Conservation (phyloP, 192 early-diverging fungal genomes). For the Rhizoclosmatium globosum region DNA sequence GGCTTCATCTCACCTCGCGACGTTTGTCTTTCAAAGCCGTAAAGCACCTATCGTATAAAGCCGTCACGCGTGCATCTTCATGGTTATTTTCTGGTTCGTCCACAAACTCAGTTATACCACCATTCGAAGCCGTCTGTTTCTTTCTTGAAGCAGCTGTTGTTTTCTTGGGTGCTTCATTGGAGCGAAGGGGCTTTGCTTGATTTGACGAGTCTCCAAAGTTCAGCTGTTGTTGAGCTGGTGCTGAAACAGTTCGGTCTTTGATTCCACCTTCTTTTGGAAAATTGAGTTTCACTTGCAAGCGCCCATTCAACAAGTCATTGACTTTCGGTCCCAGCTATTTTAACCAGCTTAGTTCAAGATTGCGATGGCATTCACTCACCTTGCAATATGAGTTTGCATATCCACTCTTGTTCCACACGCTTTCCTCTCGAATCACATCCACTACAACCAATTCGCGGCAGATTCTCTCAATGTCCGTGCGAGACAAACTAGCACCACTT, state of each 20-base stretch:
- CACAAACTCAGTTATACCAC: not conserved
- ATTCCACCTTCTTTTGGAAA: constrained; percentile 30
- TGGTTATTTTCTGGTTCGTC: not conserved
- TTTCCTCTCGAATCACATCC: constrained; percentile 70
- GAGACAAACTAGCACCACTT: constrained; percentile 51
- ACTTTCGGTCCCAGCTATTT: constrained; percentile 3
- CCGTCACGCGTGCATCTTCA: not conserved
- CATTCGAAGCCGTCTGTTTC: not conserved
- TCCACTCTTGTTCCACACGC: constrained; percentile 66
- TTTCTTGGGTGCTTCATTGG: constrained; percentile 6
- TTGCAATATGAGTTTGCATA: constrained; percentile 71
- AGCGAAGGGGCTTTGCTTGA: constrained; percentile 13
- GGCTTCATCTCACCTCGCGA: not conserved
- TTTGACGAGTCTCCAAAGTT: not conserved
- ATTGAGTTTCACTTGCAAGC: not conserved
- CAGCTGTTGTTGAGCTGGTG: not conserved
- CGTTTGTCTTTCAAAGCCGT: not conserved
- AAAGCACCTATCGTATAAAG: not conserved
- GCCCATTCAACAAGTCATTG: constrained; percentile 26
- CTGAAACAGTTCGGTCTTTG: not conserved
- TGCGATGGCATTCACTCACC: constrained; percentile 17
- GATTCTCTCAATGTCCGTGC: constrained; percentile 75
- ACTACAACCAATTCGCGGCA: constrained; percentile 71
- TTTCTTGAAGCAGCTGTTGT: not conserved
- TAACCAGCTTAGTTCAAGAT: not conserved